Conservation (phyloP, 1,139 yeast genomes). For the Diutina pseudorugosa region DNA sequence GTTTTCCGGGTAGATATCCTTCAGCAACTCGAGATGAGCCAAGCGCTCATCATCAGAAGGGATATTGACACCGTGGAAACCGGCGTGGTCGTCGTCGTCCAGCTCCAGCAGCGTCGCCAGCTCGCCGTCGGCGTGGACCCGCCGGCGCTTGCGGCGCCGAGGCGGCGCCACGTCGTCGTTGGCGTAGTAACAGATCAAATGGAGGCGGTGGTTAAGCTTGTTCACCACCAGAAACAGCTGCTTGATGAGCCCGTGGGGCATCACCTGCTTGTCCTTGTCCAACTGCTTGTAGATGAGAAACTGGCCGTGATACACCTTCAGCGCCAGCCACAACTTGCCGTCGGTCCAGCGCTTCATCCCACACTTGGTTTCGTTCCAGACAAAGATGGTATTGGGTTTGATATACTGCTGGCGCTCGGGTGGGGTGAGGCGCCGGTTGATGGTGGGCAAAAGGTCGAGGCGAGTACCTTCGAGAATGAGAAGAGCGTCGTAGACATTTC, state of each 20-base stretch:
- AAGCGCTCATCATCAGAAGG: neutral
- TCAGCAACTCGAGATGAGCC: neutral
- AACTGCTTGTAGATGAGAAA: constrained; percentile 56
- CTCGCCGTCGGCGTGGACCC: neutral
- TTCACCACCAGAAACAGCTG: constrained; percentile 46
- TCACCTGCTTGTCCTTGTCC: constrained; percentile 22
- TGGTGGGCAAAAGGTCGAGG: constrained; percentile 41
- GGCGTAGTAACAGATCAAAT: constrained; percentile 37
- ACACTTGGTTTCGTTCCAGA: constrained; percentile 62
- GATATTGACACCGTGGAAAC: neutral
- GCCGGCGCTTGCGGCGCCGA: constrained; percentile 1
- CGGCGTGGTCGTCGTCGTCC: neutral
- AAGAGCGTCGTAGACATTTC: constrained; percentile 50
- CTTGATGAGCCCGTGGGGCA: constrained; percentile 40
- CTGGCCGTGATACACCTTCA: constrained; percentile 47
- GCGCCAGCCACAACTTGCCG: constrained; percentile 61
- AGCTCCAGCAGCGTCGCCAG: neutral
- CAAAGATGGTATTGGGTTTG: constrained; percentile 47
- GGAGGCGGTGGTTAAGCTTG: constrained; percentile 37
- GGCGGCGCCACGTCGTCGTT: neutral
- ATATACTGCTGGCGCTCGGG: constrained; percentile 40
- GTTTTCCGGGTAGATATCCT: neutral
- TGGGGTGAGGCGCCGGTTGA: constrained; percentile 47
- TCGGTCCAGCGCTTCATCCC: constrained; percentile 74
- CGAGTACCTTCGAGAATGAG: constrained; percentile 54